Evolutionary conservation across 2,329 filamentous ascomycete species (phyloP).

Genomic region (Nigrospora oryzae): DNA sequence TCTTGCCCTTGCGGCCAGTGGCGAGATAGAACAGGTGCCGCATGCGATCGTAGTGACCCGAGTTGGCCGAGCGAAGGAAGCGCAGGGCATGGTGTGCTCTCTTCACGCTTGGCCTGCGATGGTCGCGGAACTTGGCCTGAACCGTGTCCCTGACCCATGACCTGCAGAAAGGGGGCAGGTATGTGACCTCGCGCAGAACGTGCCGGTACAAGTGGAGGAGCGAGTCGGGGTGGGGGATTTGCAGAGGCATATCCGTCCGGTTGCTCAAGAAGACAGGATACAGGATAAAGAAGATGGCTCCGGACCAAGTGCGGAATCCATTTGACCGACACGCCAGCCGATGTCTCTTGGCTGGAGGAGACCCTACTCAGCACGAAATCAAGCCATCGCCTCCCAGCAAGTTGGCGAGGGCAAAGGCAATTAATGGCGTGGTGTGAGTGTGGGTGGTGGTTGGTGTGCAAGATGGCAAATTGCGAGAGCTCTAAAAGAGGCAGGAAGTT

Average conservation of each 20-base stretch:
- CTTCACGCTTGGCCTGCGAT: conserved; percentile 24
- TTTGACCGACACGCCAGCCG: no score
- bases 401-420: no score
- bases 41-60: conserved; percentile 39
- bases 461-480: no score
- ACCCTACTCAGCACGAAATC: no score
- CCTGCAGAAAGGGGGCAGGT: conserved; percentile 45
- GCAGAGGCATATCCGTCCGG: conserved; percentile 19
- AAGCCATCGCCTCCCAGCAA: no score
- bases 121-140: conserved; percentile 34
- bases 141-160: conserved; percentile 34
- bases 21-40: conserved; percentile 35
- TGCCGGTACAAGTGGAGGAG: conserved; percentile 45
- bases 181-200: conserved; percentile 51
- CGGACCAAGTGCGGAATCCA: no score
- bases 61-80: conserved; percentile 42
- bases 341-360: no score
- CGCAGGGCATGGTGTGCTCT: conserved; percentile 34
- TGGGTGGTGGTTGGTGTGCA: no score
- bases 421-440: no score
- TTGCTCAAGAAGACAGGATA: no score
- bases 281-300: no score
- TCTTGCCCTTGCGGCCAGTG: conserved; percentile 44
- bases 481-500: no score
- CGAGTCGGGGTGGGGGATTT: conserved; percentile 21